Evolutionary conservation across 306 rosid genomes (phyloP).

Genomic region (Quercus mongolica): DNA sequence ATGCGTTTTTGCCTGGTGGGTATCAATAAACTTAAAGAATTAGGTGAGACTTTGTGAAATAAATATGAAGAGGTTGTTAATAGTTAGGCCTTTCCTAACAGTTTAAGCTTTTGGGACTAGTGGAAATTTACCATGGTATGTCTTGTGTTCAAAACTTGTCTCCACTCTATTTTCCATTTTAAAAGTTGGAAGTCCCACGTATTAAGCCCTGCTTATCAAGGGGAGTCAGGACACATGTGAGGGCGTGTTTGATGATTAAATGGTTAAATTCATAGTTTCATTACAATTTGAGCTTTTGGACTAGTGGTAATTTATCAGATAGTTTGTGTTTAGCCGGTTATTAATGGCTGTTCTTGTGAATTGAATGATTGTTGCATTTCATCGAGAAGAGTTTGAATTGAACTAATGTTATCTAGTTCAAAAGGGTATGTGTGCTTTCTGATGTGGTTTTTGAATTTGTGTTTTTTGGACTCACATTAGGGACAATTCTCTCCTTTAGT

Average conservation of each 20-base stretch:
- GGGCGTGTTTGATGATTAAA: too few relatives aligned
- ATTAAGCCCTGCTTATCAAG: too few relatives aligned
- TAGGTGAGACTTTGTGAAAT: conserved; percentile 4
- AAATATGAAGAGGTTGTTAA: background rate
- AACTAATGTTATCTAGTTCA: background rate
- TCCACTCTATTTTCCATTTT: too few relatives aligned
- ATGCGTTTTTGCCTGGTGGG: conserved; percentile 6
- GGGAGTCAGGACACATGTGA: too few relatives aligned
- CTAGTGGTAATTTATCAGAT: too few relatives aligned
- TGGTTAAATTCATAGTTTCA: too few relatives aligned
- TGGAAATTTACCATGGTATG: too few relatives aligned
- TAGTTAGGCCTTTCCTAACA: too few relatives aligned
- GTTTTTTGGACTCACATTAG: background rate
- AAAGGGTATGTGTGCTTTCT: background rate
- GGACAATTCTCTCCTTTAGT: background rate
- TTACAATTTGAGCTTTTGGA: too few relatives aligned
- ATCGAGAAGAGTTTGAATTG: conserved; percentile 9
- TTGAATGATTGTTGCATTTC: conserved; percentile 8
- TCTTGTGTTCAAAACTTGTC: too few relatives aligned
- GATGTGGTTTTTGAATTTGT: background rate
- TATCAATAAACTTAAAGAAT: background rate
- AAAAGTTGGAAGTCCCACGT: too few relatives aligned
- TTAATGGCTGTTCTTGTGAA: background rate
- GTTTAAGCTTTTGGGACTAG: too few relatives aligned
- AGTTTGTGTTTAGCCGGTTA: background rate